Evolutionary conservation across 148 eudicot genomes (phyloP).

Genomic region (Chenopodium quinoa): DNA sequence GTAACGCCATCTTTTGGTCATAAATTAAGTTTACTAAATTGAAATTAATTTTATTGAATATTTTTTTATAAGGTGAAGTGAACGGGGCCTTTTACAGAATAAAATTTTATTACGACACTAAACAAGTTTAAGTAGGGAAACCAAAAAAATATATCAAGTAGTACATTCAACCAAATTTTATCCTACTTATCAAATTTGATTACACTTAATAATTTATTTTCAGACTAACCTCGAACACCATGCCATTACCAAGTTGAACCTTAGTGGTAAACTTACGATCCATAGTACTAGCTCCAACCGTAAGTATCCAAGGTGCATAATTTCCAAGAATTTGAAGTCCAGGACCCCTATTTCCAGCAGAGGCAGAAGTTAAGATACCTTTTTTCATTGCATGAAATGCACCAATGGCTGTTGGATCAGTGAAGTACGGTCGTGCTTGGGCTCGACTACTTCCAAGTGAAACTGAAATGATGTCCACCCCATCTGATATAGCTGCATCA

Average conservation of each 20-base stretch:
- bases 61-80: no score
- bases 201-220: no score
- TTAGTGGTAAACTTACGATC: conserved; percentile 40
- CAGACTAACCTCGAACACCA: conserved; percentile 31
- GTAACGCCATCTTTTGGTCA: no score
- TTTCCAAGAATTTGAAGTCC: conserved; percentile 12
- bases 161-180: no score
- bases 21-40: no score
- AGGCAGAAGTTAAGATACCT: conserved; percentile 47
- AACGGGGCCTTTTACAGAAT: no score
- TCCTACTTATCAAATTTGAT: no score
- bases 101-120: no score
- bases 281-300: conserved; percentile 50
- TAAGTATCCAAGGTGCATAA: conserved; percentile 46
- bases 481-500: conserved; percentile 58
- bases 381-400: conserved; percentile 47
- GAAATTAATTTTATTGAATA: no score
- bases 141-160: no score
- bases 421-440: conserved; percentile 20
- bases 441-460: conserved; percentile 32
- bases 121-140: no score
- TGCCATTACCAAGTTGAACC: conserved; percentile 37
- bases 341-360: conserved; percentile 59
- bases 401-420: conserved; percentile 49
- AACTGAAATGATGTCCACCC: conserved; percentile 52